A percentile compares a stretch with the other conserved stretches of the same genome.
Conservation (phyloP, 768 basidiomycete species). For the Gautieria morchelliformis region DNA sequence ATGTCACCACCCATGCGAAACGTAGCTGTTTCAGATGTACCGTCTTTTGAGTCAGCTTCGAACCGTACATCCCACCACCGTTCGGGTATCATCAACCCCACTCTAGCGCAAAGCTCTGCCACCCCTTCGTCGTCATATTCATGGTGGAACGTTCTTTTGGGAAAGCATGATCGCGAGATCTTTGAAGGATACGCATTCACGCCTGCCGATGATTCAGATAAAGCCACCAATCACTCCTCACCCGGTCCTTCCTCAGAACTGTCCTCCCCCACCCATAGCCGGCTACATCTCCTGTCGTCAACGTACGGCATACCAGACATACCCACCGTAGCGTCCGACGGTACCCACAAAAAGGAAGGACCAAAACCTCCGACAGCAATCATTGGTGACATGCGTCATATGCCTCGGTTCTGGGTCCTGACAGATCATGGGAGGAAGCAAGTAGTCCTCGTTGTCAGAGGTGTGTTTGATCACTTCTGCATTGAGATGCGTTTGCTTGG, state of each 20-base stretch:
- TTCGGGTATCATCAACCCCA: background rate
- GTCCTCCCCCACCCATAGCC: background rate
- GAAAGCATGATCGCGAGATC: conserved; percentile 75
- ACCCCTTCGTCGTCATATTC: conserved; percentile 35
- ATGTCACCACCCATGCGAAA: background rate
- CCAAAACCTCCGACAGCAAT: conserved; percentile 46
- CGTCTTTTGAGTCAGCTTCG: conserved; percentile 10
- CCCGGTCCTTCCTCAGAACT: background rate
- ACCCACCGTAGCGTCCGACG: conserved; percentile 9
- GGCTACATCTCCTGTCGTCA: background rate
- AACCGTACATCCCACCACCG: conserved; percentile 14
- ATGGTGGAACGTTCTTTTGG: conserved; percentile 78
- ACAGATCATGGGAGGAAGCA: conserved; percentile 69
- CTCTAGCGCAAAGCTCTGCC: background rate
- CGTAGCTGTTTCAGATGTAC: conserved; percentile 4
- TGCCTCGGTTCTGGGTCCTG: conserved; percentile 82
- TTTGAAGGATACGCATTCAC: conserved; percentile 50
- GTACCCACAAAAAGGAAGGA: conserved; percentile 22
- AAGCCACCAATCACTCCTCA: background rate
- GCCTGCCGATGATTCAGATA: background rate
- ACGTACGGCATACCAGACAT: no score
- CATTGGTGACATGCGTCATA: conserved; percentile 55
- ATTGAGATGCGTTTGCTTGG: background rate
- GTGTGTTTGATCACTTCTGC: conserved; percentile 28
- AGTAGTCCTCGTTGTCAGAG: conserved; percentile 67